Evolutionary conservation across 139 green algal species (phyloP), one percentile per base, ranked within the genome.

Genomic region (Volvox reticuliferus): DNA sequence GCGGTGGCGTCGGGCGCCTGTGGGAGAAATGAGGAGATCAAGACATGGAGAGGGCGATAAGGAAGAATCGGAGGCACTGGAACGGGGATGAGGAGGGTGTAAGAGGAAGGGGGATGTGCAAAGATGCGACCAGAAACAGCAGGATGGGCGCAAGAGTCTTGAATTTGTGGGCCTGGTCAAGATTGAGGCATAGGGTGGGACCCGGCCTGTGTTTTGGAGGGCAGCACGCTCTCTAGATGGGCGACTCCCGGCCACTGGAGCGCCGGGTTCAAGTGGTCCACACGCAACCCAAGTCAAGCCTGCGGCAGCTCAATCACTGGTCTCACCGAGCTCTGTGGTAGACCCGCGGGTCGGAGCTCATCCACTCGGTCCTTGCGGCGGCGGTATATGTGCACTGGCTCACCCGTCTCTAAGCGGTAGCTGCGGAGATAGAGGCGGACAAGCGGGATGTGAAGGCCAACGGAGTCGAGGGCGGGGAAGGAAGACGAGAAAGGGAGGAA

Each of bases 1-100:
- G 71, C 69, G 37, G n/a, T 75, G 69, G 85, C 85, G 85, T 89
- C 85, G 18, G 85, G 85, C 6, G 85, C 85, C 85, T 89, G 71
- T 13, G 63, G n/a, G 82, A 1, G 82, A 0, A 21, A n/a, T 12
- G 81, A 55, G n/a, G 32, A 44, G 2, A 55, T 21, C 50, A 28
- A n/a, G 28, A 73, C 50, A 44, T 71, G 68, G 44, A 21, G 30
- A 63, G 81, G 28, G n/a, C n/a, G 81, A 30, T 16, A 20, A 26
- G 80, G 9, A 36, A 36, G 80, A 13, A 24, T n/a, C 13, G 9
- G 50, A 61, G 33, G 80, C 24, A 50, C 14, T 24, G 36, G 33
- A 9, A 9, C 37, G 80, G 26, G 6, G 55, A 6, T 22, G 50
- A 73, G 12, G 55, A 61, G 80, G 35, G 35, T 67, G 55, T 71